Evolutionary conservation across 2,329 filamentous ascomycete species (phyloP).

Genomic region (Fusarium gaditjirri): DNA sequence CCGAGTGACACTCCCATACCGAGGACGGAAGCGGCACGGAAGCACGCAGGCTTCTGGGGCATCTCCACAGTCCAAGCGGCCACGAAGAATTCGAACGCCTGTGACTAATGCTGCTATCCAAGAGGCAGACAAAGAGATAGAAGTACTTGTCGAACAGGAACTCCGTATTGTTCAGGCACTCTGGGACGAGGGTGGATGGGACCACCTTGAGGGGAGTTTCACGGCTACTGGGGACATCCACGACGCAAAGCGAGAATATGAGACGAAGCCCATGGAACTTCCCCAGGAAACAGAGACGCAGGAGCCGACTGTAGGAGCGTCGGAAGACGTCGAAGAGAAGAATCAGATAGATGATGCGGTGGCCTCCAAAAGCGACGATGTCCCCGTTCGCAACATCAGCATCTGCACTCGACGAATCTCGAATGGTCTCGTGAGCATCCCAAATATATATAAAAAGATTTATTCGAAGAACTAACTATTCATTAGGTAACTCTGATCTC

Average conservation of each 20-base stretch:
- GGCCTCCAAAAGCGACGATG: neutral
- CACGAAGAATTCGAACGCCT: neutral
- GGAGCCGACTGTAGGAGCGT: neutral
- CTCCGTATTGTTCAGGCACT: too few relatives aligned
- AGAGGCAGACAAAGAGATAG: neutral
- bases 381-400: neutral
- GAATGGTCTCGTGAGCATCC: neutral
- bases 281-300: neutral
- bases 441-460: neutral
- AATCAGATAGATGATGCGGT: neutral
- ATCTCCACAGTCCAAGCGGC: neutral
- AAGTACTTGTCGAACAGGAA: neutral
- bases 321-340: neutral
- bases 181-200: neutral
- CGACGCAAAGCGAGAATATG: neutral
- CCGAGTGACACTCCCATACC: neutral
- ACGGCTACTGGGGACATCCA: neutral
- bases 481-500: neutral
- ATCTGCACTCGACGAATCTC: neutral
- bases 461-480: neutral
- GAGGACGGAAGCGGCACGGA: neutral
- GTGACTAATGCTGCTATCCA: neutral
- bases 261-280: neutral
- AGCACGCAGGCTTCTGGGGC: neutral
- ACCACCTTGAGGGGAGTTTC: neutral